Percentiles rank a stretch among this genome's conserved stretches.
These are phyloP conservation scores for Flaveria robusta DNA, from an alignment of 129 eudicot species.

Conservation along the genomic window DNA sequence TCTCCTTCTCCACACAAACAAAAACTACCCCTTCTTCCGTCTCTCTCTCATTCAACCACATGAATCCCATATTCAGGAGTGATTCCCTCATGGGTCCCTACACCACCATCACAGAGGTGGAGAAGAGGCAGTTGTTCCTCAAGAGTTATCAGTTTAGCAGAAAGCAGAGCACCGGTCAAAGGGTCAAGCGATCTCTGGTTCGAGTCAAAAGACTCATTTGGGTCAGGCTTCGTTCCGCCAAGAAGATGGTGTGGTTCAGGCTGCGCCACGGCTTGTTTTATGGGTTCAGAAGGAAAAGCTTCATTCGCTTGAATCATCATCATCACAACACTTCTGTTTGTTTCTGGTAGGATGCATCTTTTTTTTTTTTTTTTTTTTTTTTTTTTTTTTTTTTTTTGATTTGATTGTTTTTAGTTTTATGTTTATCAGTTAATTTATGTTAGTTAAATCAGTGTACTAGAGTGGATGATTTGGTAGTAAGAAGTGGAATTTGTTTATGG, in stretches of 20 bases:
- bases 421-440: constrained; percentile 13
- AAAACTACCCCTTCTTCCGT: no score
- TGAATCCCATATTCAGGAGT: constrained; percentile 43
- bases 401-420: not conserved
- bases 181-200: constrained; percentile 54
- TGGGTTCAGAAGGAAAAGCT: constrained; percentile 47
- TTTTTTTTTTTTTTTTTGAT: not conserved
- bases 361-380: constrained; percentile 10
- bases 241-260: constrained; percentile 59
- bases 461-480: not conserved
- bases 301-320: constrained; percentile 39
- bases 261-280: constrained; percentile 56
- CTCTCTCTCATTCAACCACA: not conserved
- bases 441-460: not conserved
- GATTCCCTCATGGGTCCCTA: constrained; percentile 36
- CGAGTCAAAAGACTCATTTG: constrained; percentile 63
- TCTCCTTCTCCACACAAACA: no score
- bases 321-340: constrained; percentile 29
- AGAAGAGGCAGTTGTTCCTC: constrained; percentile 79
- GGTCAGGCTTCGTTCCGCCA: constrained; percentile 54
- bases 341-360: constrained; percentile 46
- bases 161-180: constrained; percentile 58
- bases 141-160: constrained; percentile 85
- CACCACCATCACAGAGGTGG: constrained; percentile 49
- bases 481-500: not conserved